These are phyloP conservation scores for Rhizopogon vesiculosus DNA, from an alignment of 768 basidiomycete genomes.

Conservation along the genomic window DNA sequence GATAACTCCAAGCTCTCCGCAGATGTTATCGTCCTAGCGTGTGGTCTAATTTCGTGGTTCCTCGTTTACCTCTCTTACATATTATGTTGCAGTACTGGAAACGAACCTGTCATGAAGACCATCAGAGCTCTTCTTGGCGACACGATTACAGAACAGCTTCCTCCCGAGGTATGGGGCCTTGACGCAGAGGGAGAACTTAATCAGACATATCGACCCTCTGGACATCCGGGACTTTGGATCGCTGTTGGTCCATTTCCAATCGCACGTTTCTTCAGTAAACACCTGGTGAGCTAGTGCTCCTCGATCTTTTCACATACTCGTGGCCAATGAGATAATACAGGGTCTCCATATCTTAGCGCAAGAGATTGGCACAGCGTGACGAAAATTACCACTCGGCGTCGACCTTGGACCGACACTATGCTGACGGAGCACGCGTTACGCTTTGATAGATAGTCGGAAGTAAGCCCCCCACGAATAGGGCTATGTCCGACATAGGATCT, in stretches of 20 bases:
- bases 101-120: not conserved
- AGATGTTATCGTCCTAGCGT: constrained; percentile 44
- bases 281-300: not conserved
- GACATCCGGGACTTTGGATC: not conserved
- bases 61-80: not conserved
- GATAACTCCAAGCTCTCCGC: constrained; percentile 35
- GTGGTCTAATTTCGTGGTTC: constrained; percentile 26
- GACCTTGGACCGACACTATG: no score
- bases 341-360: not conserved
- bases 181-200: not conserved
- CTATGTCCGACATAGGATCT: no score
- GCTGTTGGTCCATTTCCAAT: not conserved
- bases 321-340: not conserved
- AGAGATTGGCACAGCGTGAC: not conserved
- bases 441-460: no score
- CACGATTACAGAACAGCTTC: not conserved
- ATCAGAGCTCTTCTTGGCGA: not conserved
- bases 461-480: no score
- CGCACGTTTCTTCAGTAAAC: not conserved
- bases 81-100: not conserved
- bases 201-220: not conserved
- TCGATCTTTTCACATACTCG: not conserved
- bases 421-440: no score
- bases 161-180: not conserved
- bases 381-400: not conserved